Percentiles rank a stretch among this genome's conserved stretches.
These are phyloP conservation scores for Orbilia javanica DNA, from an alignment of 2,329 filamentous ascomycete genomes.

Conservation along the genomic window DNA sequence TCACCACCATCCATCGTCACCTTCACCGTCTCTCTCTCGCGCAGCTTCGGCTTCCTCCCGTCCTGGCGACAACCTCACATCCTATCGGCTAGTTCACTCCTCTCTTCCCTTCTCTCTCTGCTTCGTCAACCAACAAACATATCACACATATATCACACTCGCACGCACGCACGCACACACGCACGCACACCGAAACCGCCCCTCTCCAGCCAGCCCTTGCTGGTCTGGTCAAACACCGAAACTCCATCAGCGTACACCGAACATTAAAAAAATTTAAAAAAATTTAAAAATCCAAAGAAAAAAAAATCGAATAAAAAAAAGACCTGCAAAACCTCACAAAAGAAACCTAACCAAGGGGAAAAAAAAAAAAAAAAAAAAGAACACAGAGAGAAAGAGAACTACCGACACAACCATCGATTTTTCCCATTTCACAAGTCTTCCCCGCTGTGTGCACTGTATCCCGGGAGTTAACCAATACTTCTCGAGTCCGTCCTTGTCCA, in stretches of 20 bases:
- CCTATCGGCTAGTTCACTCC: constrained; percentile 18
- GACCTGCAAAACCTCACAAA: neutral
- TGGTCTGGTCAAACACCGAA: neutral
- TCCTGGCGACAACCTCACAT: constrained; percentile 32
- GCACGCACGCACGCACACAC: constrained; percentile 9
- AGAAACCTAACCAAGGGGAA: neutral
- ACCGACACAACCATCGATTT: neutral
- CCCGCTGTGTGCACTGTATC: neutral
- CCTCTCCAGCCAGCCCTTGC: neutral
- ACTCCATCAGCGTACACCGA: neutral
- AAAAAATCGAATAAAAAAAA: too few relatives aligned
- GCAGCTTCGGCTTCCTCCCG: constrained; percentile 5
- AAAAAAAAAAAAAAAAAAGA: neutral
- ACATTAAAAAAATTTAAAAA: neutral
- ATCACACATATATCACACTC: constrained; percentile 20
- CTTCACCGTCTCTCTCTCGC: constrained; percentile 9
- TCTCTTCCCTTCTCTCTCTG: neutral
- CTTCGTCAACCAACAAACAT: constrained; percentile 4
- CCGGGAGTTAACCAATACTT: neutral
- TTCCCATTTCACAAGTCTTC: neutral
- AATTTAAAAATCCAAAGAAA: neutral
- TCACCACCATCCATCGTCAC: neutral
- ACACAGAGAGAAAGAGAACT: neutral
- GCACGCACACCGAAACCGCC: neutral
- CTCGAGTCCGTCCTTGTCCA: neutral